phyloP scores from a whole-genome alignment of 257 asterid species.

The Scutellaria barbata region DNA sequence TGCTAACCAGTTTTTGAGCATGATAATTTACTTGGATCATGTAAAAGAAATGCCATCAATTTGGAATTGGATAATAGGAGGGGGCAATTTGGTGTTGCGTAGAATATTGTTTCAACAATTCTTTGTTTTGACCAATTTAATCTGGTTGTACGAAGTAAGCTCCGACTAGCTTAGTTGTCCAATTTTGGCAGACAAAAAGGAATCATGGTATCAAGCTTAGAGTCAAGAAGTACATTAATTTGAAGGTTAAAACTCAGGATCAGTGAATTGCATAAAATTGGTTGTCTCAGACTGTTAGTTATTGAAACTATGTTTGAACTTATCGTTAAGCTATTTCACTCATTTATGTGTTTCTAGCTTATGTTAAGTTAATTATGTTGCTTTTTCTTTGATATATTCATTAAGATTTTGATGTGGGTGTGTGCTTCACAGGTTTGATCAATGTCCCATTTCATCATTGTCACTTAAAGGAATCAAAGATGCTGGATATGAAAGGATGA shows the following conservation, averaged over 20 bases:
- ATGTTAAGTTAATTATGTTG: conserved; percentile 9
- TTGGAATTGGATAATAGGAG: neutral
- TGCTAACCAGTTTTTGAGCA: neutral
- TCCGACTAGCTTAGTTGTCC: conserved; percentile 10
- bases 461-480: conserved; percentile 88
- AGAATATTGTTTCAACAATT: neutral
- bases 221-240: neutral
- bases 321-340: neutral
- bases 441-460: conserved; percentile 71
- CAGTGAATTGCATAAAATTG: neutral
- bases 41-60: conserved; percentile 2
- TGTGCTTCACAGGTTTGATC: conserved; percentile 68
- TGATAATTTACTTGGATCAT: conserved; percentile 3
- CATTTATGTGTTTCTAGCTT: conserved; percentile 2
- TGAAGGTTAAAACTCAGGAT: neutral
- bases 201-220: neutral
- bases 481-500: conserved; percentile 91
- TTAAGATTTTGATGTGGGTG: conserved; percentile 4
- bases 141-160: neutral
- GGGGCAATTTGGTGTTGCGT: neutral
- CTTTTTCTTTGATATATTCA: conserved; percentile 1
- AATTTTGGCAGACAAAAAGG: conserved; percentile 4
- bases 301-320: neutral
- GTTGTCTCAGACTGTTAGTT: neutral
- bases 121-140: neutral